Evolutionary conservation across 1,284 basidiomycete species (phyloP).

Genomic region (Papiliotrema flavescens): DNA sequence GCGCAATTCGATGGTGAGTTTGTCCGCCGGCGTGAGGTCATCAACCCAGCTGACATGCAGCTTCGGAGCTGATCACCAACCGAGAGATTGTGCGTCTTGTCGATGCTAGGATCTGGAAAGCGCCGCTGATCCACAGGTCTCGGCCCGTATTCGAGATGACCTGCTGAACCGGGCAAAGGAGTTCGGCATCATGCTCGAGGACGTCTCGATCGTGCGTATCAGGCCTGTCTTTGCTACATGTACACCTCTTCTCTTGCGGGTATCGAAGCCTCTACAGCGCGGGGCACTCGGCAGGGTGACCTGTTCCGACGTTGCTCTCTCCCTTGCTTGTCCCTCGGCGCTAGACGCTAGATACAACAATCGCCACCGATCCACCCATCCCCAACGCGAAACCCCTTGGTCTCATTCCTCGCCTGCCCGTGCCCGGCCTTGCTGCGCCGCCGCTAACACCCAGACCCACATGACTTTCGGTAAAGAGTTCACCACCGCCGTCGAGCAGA

Average conservation of each 20-base stretch:
- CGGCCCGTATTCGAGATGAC: constrained; percentile 89
- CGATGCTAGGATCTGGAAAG: neutral
- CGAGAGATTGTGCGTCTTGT: constrained; percentile 52
- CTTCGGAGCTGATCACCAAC: constrained; percentile 83
- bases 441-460: constrained; percentile 48
- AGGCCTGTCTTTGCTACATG: neutral
- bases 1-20: constrained; percentile 85
- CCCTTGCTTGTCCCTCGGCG: too few species aligned
- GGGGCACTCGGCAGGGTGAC: too few species aligned
- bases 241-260: too few species aligned
- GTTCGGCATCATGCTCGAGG: constrained; percentile 94
- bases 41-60: constrained; percentile 11
- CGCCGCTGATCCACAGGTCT: constrained; percentile 58
- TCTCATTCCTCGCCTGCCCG: neutral
- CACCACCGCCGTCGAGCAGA: constrained; percentile 88
- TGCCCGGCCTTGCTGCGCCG: neutral
- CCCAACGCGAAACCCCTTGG: neutral
- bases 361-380: neutral
- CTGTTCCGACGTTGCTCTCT: too few species aligned
- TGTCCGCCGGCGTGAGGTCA: neutral
- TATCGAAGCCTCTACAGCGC: too few species aligned
- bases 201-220: constrained; percentile 74
- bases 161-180: constrained; percentile 89
- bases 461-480: constrained; percentile 56
- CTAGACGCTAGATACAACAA: too few species aligned